These are phyloP conservation scores for Ophiosphaerella herpotricha DNA, from an alignment of 2,329 filamentous ascomycete species.

Conservation along the genomic window DNA sequence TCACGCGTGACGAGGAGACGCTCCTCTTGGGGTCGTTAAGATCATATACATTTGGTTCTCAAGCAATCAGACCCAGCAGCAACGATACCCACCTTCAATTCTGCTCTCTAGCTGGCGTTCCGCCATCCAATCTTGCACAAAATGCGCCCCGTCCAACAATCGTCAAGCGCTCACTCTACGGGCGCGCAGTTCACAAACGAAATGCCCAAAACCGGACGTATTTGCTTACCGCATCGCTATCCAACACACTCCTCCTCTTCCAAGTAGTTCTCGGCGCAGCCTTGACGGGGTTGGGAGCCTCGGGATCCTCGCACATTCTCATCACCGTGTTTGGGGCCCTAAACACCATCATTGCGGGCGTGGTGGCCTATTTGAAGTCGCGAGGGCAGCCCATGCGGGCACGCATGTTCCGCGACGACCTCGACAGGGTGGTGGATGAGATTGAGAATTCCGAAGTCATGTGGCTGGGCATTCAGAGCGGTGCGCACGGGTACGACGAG, in stretches of 20 bases:
- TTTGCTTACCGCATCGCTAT: conserved; percentile 42
- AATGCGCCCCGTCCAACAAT: conserved; percentile 18
- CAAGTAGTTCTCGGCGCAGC: conserved; percentile 49
- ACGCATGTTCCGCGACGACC: conserved; percentile 48
- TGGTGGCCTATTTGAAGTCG: conserved; percentile 48
- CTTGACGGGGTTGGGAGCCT: conserved; percentile 47
- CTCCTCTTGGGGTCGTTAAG: conserved; percentile 4
- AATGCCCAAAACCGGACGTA: conserved; percentile 41
- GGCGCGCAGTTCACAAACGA: conserved; percentile 40
- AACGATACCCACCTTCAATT: conserved; percentile 41
- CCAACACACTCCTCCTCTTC: conserved; percentile 44
- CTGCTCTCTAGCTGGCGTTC: conserved; percentile 44
- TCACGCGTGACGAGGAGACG: conserved; percentile 4
- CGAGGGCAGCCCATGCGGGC: conserved; percentile 49
- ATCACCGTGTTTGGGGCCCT: conserved; percentile 48
- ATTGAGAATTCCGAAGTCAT: conserved; percentile 49
- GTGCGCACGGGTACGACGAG: conserved; percentile 52
- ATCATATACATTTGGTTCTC: background rate
- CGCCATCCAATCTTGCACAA: conserved; percentile 34
- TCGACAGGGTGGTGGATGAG: conserved; percentile 48
- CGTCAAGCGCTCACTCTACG: conserved; percentile 42
- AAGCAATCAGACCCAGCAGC: background rate
- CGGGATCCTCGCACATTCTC: conserved; percentile 39
- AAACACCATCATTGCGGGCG: conserved; percentile 49
- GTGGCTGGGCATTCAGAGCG: conserved; percentile 51